Conservation (phyloP, 2,329 filamentous ascomycete genomes). For the Rhinocladiella mackenziei region DNA sequence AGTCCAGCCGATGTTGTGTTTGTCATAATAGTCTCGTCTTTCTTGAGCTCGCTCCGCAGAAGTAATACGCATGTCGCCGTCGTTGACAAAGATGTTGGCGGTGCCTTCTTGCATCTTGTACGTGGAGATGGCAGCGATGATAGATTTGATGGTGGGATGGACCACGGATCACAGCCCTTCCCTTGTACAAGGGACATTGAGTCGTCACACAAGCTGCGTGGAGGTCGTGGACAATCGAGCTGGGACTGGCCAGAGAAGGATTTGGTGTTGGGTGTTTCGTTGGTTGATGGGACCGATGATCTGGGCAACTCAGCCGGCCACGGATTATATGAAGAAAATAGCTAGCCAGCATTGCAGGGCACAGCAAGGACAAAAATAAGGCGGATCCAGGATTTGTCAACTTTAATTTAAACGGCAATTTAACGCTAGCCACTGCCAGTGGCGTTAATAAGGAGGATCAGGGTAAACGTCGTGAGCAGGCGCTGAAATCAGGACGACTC, state of each 20-base stretch:
- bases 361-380: constrained; percentile 51
- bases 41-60: constrained; percentile 42
- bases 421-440: constrained; percentile 55
- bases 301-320: constrained; percentile 41
- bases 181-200: constrained; percentile 84
- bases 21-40: constrained; percentile 47
- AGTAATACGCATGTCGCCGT: constrained; percentile 40
- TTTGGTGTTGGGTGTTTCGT: constrained; percentile 43
- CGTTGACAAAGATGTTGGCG: constrained; percentile 39
- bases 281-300: constrained; percentile 44
- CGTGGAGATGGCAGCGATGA: constrained; percentile 56
- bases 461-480: constrained; percentile 50
- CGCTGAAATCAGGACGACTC: constrained; percentile 55
- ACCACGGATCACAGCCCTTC: constrained; percentile 70
- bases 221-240: constrained; percentile 34
- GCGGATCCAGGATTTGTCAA: constrained; percentile 53
- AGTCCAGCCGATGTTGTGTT: constrained; percentile 51
- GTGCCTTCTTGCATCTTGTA: constrained; percentile 51
- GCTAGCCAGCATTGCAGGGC: constrained; percentile 58
- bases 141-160: constrained; percentile 52
- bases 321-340: constrained; percentile 48
- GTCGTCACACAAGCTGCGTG: constrained; percentile 59
- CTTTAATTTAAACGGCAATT: constrained; percentile 52
- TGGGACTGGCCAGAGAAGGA: constrained; percentile 45
- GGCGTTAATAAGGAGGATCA: constrained; percentile 51